These are phyloP conservation scores for Phytopythium sindhum DNA, from an alignment of 352 stramenopile species.

Conservation along the genomic window DNA sequence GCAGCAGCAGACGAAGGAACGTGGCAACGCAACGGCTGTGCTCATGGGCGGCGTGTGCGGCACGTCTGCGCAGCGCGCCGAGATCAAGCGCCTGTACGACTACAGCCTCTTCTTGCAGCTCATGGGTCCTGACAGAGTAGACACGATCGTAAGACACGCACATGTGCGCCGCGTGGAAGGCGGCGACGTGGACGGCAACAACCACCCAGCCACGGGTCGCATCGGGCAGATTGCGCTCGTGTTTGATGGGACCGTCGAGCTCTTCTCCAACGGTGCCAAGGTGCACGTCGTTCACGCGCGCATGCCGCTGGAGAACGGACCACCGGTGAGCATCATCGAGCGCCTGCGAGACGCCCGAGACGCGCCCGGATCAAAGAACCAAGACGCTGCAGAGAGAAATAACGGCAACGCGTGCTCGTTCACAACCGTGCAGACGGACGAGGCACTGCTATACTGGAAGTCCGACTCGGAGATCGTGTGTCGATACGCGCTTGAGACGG, in stretches of 20 bases:
- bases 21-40: conserved; percentile 5
- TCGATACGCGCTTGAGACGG: conserved; percentile 54
- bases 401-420: conserved; percentile 14
- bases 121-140: conserved; percentile 44
- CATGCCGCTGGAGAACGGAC: conserved; percentile 14
- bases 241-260: conserved; percentile 46
- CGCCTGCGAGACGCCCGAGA: conserved; percentile 1
- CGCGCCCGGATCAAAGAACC: not conserved
- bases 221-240: conserved; percentile 45
- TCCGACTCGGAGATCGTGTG: conserved; percentile 55
- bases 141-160: conserved; percentile 45
- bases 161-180: conserved; percentile 44
- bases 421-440: conserved; percentile 24
- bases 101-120: conserved; percentile 59
- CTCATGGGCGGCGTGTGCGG: conserved; percentile 52
- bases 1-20: not conserved
- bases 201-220: conserved; percentile 18
- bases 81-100: conserved; percentile 52
- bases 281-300: conserved; percentile 34
- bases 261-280: conserved; percentile 45
- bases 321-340: conserved; percentile 7
- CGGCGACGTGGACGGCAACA: conserved; percentile 2
- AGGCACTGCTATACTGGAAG: conserved; percentile 65
- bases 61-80: conserved; percentile 27
- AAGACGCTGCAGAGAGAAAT: not conserved